These are phyloP conservation scores for Tolypocladium inflatum DNA, from an alignment of 2,329 filamentous ascomycete species.

Conservation along the genomic window DNA sequence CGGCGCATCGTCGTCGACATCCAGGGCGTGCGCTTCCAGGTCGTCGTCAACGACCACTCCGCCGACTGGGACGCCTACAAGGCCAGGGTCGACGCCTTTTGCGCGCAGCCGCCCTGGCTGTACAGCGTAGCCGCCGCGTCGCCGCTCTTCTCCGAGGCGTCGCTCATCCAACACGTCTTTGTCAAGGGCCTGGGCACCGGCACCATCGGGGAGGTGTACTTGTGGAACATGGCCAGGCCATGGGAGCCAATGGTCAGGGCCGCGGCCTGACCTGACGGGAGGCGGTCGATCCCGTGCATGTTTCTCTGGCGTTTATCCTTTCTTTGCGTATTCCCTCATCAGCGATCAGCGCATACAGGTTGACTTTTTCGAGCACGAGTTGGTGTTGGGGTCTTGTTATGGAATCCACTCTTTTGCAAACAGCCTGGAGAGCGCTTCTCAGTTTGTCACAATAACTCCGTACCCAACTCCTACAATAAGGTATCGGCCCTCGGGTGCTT, in stretches of 20 bases:
- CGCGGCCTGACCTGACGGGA: conserved; percentile 14
- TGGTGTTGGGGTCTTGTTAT: neutral
- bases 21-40: conserved; percentile 27
- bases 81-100: conserved; percentile 23
- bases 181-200: conserved; percentile 20
- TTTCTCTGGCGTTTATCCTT: neutral
- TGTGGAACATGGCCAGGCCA: conserved; percentile 29
- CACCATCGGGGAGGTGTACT: conserved; percentile 24
- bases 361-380: neutral
- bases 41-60: conserved; percentile 27
- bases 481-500: neutral
- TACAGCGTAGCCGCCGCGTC: neutral
- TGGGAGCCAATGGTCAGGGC: conserved; percentile 35
- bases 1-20: conserved; percentile 27
- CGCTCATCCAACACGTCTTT: conserved; percentile 22
- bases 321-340: neutral
- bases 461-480: neutral
- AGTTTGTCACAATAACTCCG: neutral
- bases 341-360: neutral
- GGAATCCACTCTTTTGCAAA: neutral
- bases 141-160: neutral
- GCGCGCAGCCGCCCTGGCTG: conserved; percentile 16
- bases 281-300: neutral
- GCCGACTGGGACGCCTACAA: conserved; percentile 21
- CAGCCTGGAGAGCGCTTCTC: neutral